Evolutionary conservation across 1,284 basidiomycete genomes (phyloP).

Genomic region (Abortiporus biennis): DNA sequence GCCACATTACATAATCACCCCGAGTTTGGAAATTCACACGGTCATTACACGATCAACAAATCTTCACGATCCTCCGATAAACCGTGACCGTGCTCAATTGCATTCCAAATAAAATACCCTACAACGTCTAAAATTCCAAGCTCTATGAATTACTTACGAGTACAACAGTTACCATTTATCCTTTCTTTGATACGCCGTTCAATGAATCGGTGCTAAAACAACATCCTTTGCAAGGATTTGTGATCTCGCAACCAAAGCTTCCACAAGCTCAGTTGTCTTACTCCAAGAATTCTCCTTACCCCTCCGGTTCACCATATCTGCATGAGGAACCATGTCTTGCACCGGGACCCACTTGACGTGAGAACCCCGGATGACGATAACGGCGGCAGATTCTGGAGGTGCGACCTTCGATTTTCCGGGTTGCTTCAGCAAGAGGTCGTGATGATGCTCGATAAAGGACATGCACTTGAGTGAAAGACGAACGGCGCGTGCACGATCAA

Average conservation of each 20-base stretch:
- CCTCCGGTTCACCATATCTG: conserved; percentile 87
- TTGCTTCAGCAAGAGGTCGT: conserved; percentile 42
- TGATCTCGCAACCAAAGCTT: conserved; percentile 61
- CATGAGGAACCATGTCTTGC: conserved; percentile 76
- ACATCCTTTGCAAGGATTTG: conserved; percentile 42
- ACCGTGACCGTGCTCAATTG: too few relatives aligned
- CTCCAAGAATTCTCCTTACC: conserved; percentile 86
- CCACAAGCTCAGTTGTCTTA: conserved; percentile 61
- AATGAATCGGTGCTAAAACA: too few relatives aligned
- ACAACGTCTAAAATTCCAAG: too few relatives aligned
- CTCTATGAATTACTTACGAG: too few relatives aligned
- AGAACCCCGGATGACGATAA: conserved; percentile 87
- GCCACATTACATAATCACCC: too few relatives aligned
- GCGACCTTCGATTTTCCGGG: conserved; percentile 45
- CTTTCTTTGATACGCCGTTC: too few relatives aligned
- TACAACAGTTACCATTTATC: too few relatives aligned
- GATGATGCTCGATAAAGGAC: conserved; percentile 87
- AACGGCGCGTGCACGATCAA: conserved; percentile 89
- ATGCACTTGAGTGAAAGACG: conserved; percentile 91
- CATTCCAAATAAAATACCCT: too few relatives aligned
- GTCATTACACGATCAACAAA: too few relatives aligned
- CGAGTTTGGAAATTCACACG: too few relatives aligned
- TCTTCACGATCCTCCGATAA: too few relatives aligned
- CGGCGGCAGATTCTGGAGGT: conserved; percentile 67
- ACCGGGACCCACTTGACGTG: conserved; percentile 80